Evolutionary conservation across 2,329 filamentous ascomycete genomes (phyloP).

Genomic region (Neofusicoccum cordaticola): DNA sequence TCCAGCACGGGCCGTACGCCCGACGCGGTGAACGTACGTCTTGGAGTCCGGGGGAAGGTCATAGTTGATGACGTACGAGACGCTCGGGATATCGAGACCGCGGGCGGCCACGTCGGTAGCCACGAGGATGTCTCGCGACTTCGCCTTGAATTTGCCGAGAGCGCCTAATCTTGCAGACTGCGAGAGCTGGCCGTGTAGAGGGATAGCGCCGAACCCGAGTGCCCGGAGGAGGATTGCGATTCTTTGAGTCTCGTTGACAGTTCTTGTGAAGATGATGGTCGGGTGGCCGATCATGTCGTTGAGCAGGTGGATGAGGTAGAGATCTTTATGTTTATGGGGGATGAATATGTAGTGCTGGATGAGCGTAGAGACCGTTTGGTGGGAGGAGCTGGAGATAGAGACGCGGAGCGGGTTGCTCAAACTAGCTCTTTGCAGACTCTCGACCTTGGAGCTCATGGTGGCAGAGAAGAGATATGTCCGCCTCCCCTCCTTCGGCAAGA

Average conservation of each 20-base stretch:
- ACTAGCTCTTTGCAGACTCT: slow-evolving; percentile 85
- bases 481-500: slow-evolving; percentile 61
- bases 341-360: slow-evolving; percentile 85
- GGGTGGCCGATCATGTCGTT: slow-evolving; percentile 86
- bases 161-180: slow-evolving; percentile 85
- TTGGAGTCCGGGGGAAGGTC: slow-evolving; percentile 82
- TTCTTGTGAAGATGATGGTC: slow-evolving; percentile 86
- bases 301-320: slow-evolving; percentile 80
- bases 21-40: slow-evolving; percentile 87
- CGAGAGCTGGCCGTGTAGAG: slow-evolving; percentile 86
- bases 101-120: slow-evolving; percentile 92
- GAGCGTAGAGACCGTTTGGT: slow-evolving; percentile 87
- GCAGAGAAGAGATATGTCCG: slow-evolving; percentile 89
- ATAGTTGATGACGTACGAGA: slow-evolving; percentile 82
- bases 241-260: slow-evolving; percentile 86
- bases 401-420: slow-evolving; percentile 81
- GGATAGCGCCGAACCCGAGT: slow-evolving; percentile 86
- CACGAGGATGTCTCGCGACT: slow-evolving; percentile 79
- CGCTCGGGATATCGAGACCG: slow-evolving; percentile 89
- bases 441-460: slow-evolving; percentile 91
- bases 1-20: slow-evolving; percentile 81
- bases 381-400: slow-evolving; percentile 76
- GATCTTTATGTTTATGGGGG: slow-evolving; percentile 82
- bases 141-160: slow-evolving; percentile 82
- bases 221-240: slow-evolving; percentile 77